Evolutionary conservation across 805 yeast genomes (phyloP), one percentile per base, ranked within the genome.

Genomic region (Alloascoidea africana): DNA sequence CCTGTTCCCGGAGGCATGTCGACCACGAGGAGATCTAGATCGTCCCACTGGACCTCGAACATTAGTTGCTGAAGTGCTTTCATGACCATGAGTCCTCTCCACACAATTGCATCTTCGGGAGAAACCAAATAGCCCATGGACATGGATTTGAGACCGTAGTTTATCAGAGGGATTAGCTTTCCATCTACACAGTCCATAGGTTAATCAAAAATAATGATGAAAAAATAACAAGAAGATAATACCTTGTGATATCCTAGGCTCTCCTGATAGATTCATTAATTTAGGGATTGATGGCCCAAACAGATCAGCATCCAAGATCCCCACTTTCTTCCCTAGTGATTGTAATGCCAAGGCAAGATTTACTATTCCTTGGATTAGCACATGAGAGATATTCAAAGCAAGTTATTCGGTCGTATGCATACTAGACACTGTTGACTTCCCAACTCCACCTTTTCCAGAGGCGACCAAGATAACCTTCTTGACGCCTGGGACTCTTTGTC

Each of bases 1-100:
- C 94, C 94, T 0, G 94, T 84, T 2, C 94, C 94, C 0, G 94
- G 94, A 0, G 94, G 94, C 81, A 84, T 69, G 47, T 84, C 94
- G 6, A 84, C 60, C 1, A 84, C 77, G 36, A 84, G 58, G 16
- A 74, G 65, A 50, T 84, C 94, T 34, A 83, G 51, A 3, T 54
- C 50, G 17, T 63, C 60, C 94, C 94, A 84, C 34, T 74, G 69
- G 1, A 84, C 93, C 39, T 84, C 93, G 47, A 78, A 84, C 5
- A 84, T 51, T n/a, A 84, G 62, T 49, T 84, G 94, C 46, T 84
- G 85, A 16, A 84, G 53, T 0, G 93, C 94, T 53, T 84, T 84
- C 73, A 80, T 84, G 15, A 84, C 87, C 74, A 84, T 73, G 33
- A 83, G 56, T 0, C 94, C 94, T 38, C 94, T 62, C 94, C 94